Base-by-base conservation (phyloP, 768 basidiomycete species). In the Pulveroboletus ravenelii region DNA sequence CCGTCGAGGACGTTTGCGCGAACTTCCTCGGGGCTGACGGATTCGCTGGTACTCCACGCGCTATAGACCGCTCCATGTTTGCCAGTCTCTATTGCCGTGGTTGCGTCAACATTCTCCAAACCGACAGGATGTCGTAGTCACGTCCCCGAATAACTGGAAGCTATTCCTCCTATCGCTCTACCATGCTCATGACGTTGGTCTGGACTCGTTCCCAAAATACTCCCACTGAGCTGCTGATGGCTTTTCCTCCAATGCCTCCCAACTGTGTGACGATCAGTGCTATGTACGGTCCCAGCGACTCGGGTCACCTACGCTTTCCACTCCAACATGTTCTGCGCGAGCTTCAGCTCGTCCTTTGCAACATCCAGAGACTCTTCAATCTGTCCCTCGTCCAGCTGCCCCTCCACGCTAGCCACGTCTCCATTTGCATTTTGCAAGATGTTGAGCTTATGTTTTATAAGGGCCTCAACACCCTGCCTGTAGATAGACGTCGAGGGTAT, bases 401-500 rank as follows among this genome's bases (percentile, higher is more conserved):
- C 80, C 73, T 96, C 94, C 9, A 78, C 88, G 8, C 72, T 68
- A 15, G 71, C 67, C 41, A 92, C 68, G 57, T 91, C 81, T 25
- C 82, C 85, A 31, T 80, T 80, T 36, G 84, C 82, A 30, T 70
- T 72, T 64, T 89, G 76, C 39, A 95, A 77, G 50, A 90, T 78
- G 61, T 73, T 78, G 52, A 95, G 78, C 63, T 89, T 89, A 64
- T 82, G 82, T 57, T 80, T 80, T n/a, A 85, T 87, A 60, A 94
- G 79, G 9, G 87, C 85, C 70, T 94, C 90, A 29, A 82, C 84
- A 47, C 88, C 84, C 70, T 95, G 93, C 51, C 90, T 84, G 72
- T 97, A 98, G 41, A 91, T 84, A 58, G 90, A 89, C 45, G 85
- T 79, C 54, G 76, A 68, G n/a, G 94, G 94, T 53, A 96, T 80